Evolutionary conservation across 2,329 filamentous ascomycete species (phyloP).

Genomic region (Stachybotrys elegans): DNA sequence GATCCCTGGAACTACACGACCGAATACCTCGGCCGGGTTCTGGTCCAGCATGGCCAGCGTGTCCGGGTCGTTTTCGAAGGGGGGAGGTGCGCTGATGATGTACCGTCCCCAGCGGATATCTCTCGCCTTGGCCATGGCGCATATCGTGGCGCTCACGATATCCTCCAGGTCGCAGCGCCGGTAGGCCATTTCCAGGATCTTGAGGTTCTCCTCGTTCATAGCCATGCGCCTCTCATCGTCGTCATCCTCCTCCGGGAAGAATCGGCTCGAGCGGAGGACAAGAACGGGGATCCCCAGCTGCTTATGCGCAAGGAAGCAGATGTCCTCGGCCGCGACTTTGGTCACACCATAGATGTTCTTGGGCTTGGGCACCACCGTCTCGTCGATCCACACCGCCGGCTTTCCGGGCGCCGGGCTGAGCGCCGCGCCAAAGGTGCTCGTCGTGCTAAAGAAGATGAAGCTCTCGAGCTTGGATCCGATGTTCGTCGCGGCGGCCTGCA

Average conservation of each 20-base stretch:
- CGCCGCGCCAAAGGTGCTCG: constrained; percentile 37
- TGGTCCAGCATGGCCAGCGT: constrained; percentile 27
- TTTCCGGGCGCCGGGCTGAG: constrained; percentile 27
- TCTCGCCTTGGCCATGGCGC: constrained; percentile 28
- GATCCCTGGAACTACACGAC: constrained; percentile 17
- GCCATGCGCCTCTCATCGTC: constrained; percentile 31
- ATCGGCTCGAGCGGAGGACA: constrained; percentile 40
- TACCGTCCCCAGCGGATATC: constrained; percentile 32
- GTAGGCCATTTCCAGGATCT: constrained; percentile 42
- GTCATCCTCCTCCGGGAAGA: constrained; percentile 44
- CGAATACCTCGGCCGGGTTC: constrained; percentile 25
- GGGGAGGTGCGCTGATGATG: constrained; percentile 38
- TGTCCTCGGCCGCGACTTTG: constrained; percentile 42
- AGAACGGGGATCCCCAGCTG: constrained; percentile 34
- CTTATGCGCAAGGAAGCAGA: constrained; percentile 36
- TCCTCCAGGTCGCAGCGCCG: constrained; percentile 39
- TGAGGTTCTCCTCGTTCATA: constrained; percentile 38
- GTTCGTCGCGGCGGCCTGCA: constrained; percentile 30
- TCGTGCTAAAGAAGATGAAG: constrained; percentile 41
- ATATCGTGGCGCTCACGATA: constrained; percentile 34
- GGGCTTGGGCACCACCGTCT: constrained; percentile 31
- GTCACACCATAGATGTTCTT: constrained; percentile 47
- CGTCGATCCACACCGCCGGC: constrained; percentile 40
- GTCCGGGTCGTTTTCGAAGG: constrained; percentile 25
- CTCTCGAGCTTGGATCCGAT: constrained; percentile 22